These are phyloP conservation scores for Polyporus arcularius DNA, from an alignment of 768 basidiomycete genomes.

Conservation along the genomic window DNA sequence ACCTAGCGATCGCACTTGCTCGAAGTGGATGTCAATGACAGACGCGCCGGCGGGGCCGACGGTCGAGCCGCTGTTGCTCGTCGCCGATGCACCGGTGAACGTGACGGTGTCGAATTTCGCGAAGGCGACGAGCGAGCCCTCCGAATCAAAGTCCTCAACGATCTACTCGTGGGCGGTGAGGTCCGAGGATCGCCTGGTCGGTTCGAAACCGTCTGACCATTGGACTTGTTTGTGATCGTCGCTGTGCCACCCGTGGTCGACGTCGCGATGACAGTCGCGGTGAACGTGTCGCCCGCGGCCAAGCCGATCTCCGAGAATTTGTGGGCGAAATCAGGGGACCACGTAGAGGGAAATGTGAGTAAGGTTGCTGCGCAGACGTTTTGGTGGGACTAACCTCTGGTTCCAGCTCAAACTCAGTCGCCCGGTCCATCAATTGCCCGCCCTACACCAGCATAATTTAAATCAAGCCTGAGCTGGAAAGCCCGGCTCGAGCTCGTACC, in stretches of 20 bases:
- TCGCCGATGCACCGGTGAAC: constrained; percentile 35
- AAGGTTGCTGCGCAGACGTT: no score
- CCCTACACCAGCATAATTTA: no score
- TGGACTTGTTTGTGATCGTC: constrained; percentile 30
- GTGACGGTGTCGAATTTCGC: constrained; percentile 40
- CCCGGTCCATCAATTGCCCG: no score
- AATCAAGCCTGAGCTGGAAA: no score
- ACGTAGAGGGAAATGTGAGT: constrained; percentile 2
- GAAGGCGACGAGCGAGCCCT: constrained; percentile 32
- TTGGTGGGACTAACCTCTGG: no score
- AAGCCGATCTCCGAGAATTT: constrained; percentile 35
- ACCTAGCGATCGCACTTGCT: no score
- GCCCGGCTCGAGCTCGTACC: no score
- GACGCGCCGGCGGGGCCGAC: constrained; percentile 30
- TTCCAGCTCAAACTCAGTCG: no score
- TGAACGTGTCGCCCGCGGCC: constrained; percentile 31
- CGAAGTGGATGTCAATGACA: constrained; percentile 32
- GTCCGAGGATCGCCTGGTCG: constrained; percentile 30
- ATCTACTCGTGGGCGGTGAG: constrained; percentile 40
- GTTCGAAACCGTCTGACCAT: constrained; percentile 32
- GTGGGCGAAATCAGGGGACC: constrained; percentile 34
- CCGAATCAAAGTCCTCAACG: constrained; percentile 34
- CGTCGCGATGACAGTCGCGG: constrained; percentile 31
- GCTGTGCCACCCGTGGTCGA: constrained; percentile 29
- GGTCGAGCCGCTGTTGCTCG: constrained; percentile 26